These are phyloP conservation scores for Colletotrichum australisinense DNA, from an alignment of 2,329 filamentous ascomycete species.

Conservation along the genomic window DNA sequence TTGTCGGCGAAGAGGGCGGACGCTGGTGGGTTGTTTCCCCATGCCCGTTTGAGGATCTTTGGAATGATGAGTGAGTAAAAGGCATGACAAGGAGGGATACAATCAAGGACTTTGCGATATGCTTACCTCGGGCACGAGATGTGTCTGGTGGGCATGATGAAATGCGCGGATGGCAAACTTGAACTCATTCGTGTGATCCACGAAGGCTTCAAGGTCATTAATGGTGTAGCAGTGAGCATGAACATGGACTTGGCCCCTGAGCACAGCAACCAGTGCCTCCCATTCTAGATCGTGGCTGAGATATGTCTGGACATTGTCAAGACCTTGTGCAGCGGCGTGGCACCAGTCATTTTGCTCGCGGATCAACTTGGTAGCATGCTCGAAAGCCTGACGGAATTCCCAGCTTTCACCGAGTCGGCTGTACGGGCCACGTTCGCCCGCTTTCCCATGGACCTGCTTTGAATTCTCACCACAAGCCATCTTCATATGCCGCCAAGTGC, in stretches of 20 bases:
- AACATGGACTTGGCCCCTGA: slow-evolving; percentile 75
- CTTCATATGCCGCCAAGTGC: slow-evolving; percentile 77
- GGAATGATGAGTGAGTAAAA: not conserved
- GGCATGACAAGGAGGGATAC: too few species aligned
- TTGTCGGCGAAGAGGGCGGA: slow-evolving; percentile 77
- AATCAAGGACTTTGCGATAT: not conserved
- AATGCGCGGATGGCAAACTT: slow-evolving; percentile 74
- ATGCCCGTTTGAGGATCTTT: slow-evolving; percentile 66
- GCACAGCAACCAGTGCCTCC: slow-evolving; percentile 71
- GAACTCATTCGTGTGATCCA: slow-evolving; percentile 79
- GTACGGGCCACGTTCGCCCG: slow-evolving; percentile 65
- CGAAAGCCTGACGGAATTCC: slow-evolving; percentile 75
- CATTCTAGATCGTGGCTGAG: slow-evolving; percentile 71
- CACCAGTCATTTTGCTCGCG: slow-evolving; percentile 78
- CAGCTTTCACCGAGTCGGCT: slow-evolving; percentile 77
- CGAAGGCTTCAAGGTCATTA: slow-evolving; percentile 75
- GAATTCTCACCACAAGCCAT: slow-evolving; percentile 82
- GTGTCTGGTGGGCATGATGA: slow-evolving; percentile 77
- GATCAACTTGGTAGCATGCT: slow-evolving; percentile 67
- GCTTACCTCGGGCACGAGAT: slow-evolving; percentile 70
- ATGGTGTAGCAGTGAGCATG: slow-evolving; percentile 80
- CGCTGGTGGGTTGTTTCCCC: slow-evolving; percentile 62
- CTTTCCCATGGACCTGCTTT: slow-evolving; percentile 69
- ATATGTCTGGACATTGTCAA: slow-evolving; percentile 64
- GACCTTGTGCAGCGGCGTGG: slow-evolving; percentile 61